Conservation (phyloP, 768 basidiomycete genomes). For the Arthromyces matolae region DNA sequence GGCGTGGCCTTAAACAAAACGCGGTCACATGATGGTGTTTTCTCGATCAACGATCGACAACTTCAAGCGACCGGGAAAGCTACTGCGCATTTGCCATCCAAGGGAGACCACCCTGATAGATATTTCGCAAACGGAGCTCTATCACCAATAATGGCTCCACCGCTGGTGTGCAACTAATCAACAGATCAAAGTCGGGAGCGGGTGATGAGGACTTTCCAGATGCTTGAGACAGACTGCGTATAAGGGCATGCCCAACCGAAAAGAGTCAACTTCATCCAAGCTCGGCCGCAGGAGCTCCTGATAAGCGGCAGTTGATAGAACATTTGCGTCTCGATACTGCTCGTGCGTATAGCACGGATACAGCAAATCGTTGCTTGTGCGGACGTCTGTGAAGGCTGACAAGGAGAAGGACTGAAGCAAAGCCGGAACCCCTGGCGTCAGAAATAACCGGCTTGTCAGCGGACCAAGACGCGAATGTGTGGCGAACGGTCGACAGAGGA, state of each 20-base stretch:
- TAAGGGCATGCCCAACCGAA: conserved; percentile 82
- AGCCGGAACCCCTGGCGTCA: conserved; percentile 86
- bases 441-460: conserved; percentile 90
- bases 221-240: conserved; percentile 67
- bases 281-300: conserved; percentile 85
- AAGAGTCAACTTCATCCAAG: conserved; percentile 79
- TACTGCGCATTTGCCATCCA: conserved; percentile 57
- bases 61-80: no score
- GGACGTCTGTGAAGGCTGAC: conserved; percentile 94
- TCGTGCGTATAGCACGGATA: conserved; percentile 82
- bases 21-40: no score
- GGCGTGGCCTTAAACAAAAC: no score
- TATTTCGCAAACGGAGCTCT: conserved; percentile 51
- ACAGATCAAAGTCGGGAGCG: conserved; percentile 82
- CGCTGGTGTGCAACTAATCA: conserved; percentile 80
- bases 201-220: conserved; percentile 58
- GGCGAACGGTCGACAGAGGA: conserved; percentile 71
- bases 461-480: conserved; percentile 90
- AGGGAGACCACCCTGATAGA: conserved; percentile 74
- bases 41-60: no score
- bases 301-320: conserved; percentile 70
- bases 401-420: conserved; percentile 88
- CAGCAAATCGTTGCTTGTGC: conserved; percentile 79
- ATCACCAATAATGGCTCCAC: conserved; percentile 90
- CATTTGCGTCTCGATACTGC: conserved; percentile 60